phyloP scores from a whole-genome alignment of 306 rosid species.

The Quercus bicolor region DNA sequence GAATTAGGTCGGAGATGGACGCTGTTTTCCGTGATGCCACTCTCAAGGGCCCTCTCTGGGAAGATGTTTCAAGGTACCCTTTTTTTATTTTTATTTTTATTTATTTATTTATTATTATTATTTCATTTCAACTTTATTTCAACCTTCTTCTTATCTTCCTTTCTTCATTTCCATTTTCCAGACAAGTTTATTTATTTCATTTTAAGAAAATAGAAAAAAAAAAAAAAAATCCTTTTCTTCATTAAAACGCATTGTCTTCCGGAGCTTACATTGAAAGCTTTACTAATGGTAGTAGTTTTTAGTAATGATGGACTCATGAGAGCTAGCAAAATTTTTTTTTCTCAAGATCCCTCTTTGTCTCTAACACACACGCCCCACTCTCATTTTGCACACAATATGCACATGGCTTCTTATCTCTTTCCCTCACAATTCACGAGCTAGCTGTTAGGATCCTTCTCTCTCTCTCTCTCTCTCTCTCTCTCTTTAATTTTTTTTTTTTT shows the following conservation, averaged over 20 bases:
- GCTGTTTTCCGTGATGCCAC: constrained; percentile 43
- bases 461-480: constrained; percentile 5
- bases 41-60: constrained; percentile 53
- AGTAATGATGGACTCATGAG: background rate
- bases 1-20: constrained; percentile 53
- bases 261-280: background rate
- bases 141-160: background rate
- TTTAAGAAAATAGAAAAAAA: background rate
- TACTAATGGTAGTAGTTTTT: background rate
- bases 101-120: too few relatives aligned
- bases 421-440: constrained; percentile 35
- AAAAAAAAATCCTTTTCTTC: background rate
- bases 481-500: background rate
- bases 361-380: background rate
- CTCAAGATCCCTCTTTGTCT: background rate
- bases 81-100: too few relatives aligned
- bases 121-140: background rate
- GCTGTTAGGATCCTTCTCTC: background rate
- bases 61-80: constrained; percentile 43
- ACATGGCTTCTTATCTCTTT: constrained; percentile 27
- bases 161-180: background rate
- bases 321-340: background rate
- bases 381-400: constrained; percentile 7
- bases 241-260: background rate
- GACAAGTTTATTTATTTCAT: background rate